Percentiles rank a stretch among this genome's conserved stretches.
Conservation (phyloP, 2,329 filamentous ascomycete genomes). For the Penicillium polonicum region DNA sequence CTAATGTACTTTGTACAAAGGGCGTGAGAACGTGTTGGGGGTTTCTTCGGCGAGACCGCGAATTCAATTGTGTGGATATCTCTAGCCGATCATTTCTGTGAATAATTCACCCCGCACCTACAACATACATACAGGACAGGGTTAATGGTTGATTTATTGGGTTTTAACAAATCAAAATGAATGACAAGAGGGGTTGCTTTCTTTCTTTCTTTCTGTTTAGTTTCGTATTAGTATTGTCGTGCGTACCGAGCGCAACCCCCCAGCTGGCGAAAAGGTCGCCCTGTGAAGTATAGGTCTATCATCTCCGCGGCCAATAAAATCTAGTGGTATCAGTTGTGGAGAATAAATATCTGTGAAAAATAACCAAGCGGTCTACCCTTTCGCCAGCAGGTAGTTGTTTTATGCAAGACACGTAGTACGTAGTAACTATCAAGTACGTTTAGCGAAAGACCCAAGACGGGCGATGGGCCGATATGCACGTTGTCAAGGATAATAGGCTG, state of each 20-base stretch:
- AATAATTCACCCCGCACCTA: slow-evolving; percentile 5
- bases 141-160: background rate
- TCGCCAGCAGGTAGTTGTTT: background rate
- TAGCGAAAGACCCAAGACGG: background rate
- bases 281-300: background rate
- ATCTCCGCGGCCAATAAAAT: background rate
- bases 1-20: background rate
- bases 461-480: background rate
- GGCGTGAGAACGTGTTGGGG: background rate
- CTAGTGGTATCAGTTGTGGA: background rate
- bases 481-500: background rate
- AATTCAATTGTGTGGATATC: slow-evolving; percentile 1
- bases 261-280: background rate
- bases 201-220: background rate
- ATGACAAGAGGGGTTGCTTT: background rate
- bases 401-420: slow-evolving; percentile 3
- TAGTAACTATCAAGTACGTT: background rate
- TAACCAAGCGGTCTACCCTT: background rate
- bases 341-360: background rate
- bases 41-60: background rate
- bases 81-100: slow-evolving; percentile 8
- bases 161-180: background rate
- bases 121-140: background rate
- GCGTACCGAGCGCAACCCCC: background rate
- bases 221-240: background rate